Percentiles rank a stretch among this genome's conserved stretches.
These are phyloP conservation scores for Apiotrichum porosum DNA, from an alignment of 1,284 basidiomycete genomes.

Conservation along the genomic window DNA sequence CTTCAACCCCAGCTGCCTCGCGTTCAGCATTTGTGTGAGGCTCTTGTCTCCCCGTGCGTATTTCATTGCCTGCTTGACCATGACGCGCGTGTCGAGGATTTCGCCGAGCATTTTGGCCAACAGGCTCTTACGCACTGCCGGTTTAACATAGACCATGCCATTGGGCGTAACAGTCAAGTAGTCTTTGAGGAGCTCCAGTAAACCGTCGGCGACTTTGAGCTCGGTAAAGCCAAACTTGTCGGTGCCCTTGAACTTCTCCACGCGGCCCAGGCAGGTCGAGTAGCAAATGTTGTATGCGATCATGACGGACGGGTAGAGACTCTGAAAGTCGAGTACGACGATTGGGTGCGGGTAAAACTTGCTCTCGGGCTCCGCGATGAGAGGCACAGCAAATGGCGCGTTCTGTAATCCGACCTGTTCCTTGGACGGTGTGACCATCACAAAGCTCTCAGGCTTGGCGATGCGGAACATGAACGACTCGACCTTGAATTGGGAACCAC, in stretches of 20 bases:
- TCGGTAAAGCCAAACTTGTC: conserved; percentile 79
- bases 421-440: conserved; percentile 79
- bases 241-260: conserved; percentile 74
- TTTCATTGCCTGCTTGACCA: conserved; percentile 97
- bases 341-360: conserved; percentile 90
- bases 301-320: conserved; percentile 94
- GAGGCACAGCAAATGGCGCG: conserved; percentile 81
- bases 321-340: conserved; percentile 91
- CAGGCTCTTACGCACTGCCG: conserved; percentile 74
- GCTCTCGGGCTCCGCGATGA: conserved; percentile 90
- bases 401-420: conserved; percentile 90
- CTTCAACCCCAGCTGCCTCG: conserved; percentile 81
- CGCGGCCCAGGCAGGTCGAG: conserved; percentile 90
- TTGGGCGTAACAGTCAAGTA: conserved; percentile 85
- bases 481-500: conserved; percentile 97
- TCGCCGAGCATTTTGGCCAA: conserved; percentile 89
- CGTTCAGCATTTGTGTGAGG: conserved; percentile 69
- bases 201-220: conserved; percentile 64
- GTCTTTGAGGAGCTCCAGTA: conserved; percentile 64
- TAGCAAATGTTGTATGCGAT: conserved; percentile 98
- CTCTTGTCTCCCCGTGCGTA: conserved; percentile 69
- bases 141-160: conserved; percentile 89
- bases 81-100: conserved; percentile 89
- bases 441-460: conserved; percentile 91
- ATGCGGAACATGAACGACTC: conserved; percentile 98